Base-by-base conservation (phyloP, 192 early-diverging fungal species). In the Entomortierella beljakovae region DNA sequence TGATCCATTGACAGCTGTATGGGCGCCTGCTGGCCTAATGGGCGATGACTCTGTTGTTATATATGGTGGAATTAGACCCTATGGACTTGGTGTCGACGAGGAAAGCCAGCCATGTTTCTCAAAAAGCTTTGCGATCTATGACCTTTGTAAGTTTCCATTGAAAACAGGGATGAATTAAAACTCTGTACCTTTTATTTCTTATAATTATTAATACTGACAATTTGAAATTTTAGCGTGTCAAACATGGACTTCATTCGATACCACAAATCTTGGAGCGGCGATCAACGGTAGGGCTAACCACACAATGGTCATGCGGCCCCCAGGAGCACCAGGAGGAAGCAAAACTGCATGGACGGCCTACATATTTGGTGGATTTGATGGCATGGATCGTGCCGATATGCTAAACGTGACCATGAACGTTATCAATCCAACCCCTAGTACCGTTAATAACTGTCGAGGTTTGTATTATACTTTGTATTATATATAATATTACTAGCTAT, bases 281-380 rank as follows among this genome's bases (percentile, higher is more conserved):
- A 22, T 70, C 28, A 49, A 34, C 13, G 55, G 55, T 35, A 46
- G 75, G 56, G 75, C 61, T 8, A 79, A 79, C 33, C 75, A 79
- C 34, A 79, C 75, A 5, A 79, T 79, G 75, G 31, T 70, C 2
- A n/a, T 79, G 25, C 52, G 67, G 34, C 75, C 75, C 1, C 75
- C 75, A 33, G 75, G 75, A 3, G 50, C 64, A 18, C 34, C 61
- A 22, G 68, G 75, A 42, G 75, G 67, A 0, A 79, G 56, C 33
- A 69, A 61, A 49, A 79, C 75, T 18, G 61, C 75, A 2, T 79
- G 61, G 49, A 79, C 68, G 6, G 68, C 68, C 2, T 79, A 70
- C 37, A 58, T 79, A 23, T 79, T 79, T 79, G 75, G 75, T n/a
- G 75, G 75, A 18, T 70, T 70, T 43, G 67, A 70, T 65, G 75